These are phyloP conservation scores for Hexamita inflata DNA, from an alignment of 208 protist species.

Conservation along the genomic window DNA sequence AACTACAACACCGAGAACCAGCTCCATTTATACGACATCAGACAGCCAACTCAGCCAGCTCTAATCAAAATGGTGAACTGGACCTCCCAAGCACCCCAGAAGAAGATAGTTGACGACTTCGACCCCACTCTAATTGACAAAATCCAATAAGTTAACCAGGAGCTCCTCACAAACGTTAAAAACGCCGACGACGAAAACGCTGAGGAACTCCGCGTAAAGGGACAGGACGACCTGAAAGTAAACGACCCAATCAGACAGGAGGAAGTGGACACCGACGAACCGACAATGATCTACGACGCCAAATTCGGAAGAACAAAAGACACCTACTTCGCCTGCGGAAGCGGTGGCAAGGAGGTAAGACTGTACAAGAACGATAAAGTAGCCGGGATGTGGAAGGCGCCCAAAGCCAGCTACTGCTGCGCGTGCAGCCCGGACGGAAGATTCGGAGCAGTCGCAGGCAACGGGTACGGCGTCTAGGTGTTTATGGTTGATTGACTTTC, in stretches of 20 bases:
- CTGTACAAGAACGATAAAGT: constrained; percentile 36
- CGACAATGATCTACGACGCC: constrained; percentile 29
- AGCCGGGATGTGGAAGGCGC: neutral
- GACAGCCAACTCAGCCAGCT: neutral
- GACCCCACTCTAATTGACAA: neutral
- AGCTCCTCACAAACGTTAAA: neutral
- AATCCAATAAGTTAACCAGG: neutral
- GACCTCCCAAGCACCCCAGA: neutral
- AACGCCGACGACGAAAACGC: neutral
- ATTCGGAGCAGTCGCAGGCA: neutral
- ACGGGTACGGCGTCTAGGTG: neutral
- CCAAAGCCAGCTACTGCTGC: neutral
- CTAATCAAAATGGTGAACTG: neutral
- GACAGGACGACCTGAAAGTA: too few relatives aligned
- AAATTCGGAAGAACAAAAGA: neutral
- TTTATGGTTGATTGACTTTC: too few relatives aligned
- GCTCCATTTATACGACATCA: constrained; percentile 57
- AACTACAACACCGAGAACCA: constrained; percentile 47
- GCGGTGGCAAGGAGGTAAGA: constrained; percentile 43
- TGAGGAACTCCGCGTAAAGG: neutral
- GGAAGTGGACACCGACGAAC: neutral
- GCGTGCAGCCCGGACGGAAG: neutral
- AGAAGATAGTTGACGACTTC: constrained; percentile 31
- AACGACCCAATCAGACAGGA: neutral
- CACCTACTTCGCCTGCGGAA: constrained; percentile 35